Percentiles rank a stretch among this genome's conserved stretches.
Conservation (phyloP, 2,329 filamentous ascomycete species). For the Colletotrichum lini region DNA sequence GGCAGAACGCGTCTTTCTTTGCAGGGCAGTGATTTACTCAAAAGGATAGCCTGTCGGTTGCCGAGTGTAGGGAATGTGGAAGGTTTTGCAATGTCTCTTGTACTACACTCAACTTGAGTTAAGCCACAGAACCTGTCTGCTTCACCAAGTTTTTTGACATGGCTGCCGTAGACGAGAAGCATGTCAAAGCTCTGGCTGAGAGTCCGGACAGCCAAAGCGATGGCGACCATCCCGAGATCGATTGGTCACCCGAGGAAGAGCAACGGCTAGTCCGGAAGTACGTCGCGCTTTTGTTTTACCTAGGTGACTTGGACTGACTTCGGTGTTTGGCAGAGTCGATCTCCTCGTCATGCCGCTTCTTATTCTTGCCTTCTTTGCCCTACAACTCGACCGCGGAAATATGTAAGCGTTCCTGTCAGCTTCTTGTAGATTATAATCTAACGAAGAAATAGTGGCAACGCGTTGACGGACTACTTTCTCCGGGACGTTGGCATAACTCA, state of each 20-base stretch:
- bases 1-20: neutral
- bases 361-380: constrained; percentile 60
- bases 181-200: constrained; percentile 14
- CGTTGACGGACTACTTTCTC: constrained; percentile 54
- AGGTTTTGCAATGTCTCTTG: neutral
- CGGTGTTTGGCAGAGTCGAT: constrained; percentile 55
- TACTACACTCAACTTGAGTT: too few relatives aligned
- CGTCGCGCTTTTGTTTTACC: constrained; percentile 2
- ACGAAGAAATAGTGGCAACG: constrained; percentile 33
- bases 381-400: constrained; percentile 55
- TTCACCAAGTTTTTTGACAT: constrained; percentile 8
- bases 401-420: constrained; percentile 48
- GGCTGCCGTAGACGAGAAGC: constrained; percentile 24
- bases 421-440: neutral
- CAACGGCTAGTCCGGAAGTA: constrained; percentile 48
- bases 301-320: neutral
- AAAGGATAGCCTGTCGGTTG: neutral
- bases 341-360: constrained; percentile 61
- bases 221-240: constrained; percentile 20
- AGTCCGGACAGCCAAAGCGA: constrained; percentile 29
- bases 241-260: constrained; percentile 50
- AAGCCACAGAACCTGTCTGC: neutral
- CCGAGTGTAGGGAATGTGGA: neutral
- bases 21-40: neutral
- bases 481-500: constrained; percentile 64